Evolutionary conservation across 2,329 filamentous ascomycete species (phyloP), one percentile per base, ranked within the genome.

Genomic region (Diaporthe vaccinii): DNA sequence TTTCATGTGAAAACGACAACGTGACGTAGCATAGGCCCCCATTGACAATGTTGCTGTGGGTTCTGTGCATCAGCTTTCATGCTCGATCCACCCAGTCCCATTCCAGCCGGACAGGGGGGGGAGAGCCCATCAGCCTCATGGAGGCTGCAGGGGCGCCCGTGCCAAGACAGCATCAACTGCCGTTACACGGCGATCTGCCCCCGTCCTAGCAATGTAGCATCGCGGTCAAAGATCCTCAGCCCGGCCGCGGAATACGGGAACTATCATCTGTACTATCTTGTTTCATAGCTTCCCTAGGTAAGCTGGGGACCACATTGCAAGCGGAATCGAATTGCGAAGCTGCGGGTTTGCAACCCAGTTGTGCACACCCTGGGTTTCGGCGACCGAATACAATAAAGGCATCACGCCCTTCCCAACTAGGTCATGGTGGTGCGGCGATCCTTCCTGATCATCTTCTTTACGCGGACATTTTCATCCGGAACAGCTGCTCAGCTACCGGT

Each of bases 81-180:
- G 65, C 65, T 68, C 46, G 39, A 28, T 44, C 59, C n/a, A 3
- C 15, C 14, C 39, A 31, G 59, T 31, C 6, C 31, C 15, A 15
- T n/a, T 39, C 22, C 34, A 28, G 34, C 1, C 31, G 41, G n/a
- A 53, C 15, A 68, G 49, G 31, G 9, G n/a, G 31, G 22, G 34
- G 53, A 14, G 31, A 22, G 15, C n/a, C 34, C 31, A 39, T 41
- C 65, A 68, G 65, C 65, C 65, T 68, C 46, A 39, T 22, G 65
- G 34, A 31, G 22, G 12, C 17, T 41, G 49, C 31, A 36, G 12
- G 46, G 12, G 46, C 44, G 61, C 20, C 62, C 62, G 34, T 25
- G 65, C 65, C 65, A 68, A 68, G 65, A 68, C 49, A 68, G 65
- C 46, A 53, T 39, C 65, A 68, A 68, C 65, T 68, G 65, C 65